Evolutionary conservation across 345 rosid genomes (phyloP), one percentile per base, ranked within the genome.

Genomic region (Alliaria petiolata): DNA sequence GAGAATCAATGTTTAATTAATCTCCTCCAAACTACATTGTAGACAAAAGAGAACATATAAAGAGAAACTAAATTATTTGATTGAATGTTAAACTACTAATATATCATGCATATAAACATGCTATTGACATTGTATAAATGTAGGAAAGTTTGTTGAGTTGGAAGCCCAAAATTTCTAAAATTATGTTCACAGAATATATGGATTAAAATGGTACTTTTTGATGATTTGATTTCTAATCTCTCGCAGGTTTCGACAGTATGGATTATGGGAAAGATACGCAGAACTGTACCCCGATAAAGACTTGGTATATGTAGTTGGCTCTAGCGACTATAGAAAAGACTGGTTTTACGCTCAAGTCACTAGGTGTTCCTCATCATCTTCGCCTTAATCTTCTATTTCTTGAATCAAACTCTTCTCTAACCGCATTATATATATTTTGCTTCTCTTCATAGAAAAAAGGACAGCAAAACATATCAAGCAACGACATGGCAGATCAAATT

Each of bases 401-500:
- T 49, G 22, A 50, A 10, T 17, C 55, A 8, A 11, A 0, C 5
- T 55, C 34, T 5, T 13, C 5, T 47, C 40, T 76, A 70, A 65
- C 33, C 35, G 43, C 8, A 36, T 54, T 47, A 65, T 17, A 22
- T 22, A 22, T 22, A 22, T 22, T 1, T 22, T 22, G n/a, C 40
- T 56, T 38, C 15, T 14, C 39, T 62, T 6, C 28, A 31, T 44
- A 65, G 65, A 65, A 90, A 85, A 85, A 86, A 57, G 8, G 83
- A 82, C 19, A 78, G 62, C 17, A 81, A 65, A 42, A 64, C 71
- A 33, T 90, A 86, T 61, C 78, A 66, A 62, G 85, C 81, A 58
- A 87, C 92, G 0, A 85, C 96, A 16, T 91, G 97, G 97, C 85
- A 89, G 67, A 85, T 91, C 71, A 89, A 82, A 62, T 91, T 91